These are phyloP conservation scores for Stemphylium vesicarium DNA, from an alignment of 2,329 filamentous ascomycete species.

Conservation along the genomic window DNA sequence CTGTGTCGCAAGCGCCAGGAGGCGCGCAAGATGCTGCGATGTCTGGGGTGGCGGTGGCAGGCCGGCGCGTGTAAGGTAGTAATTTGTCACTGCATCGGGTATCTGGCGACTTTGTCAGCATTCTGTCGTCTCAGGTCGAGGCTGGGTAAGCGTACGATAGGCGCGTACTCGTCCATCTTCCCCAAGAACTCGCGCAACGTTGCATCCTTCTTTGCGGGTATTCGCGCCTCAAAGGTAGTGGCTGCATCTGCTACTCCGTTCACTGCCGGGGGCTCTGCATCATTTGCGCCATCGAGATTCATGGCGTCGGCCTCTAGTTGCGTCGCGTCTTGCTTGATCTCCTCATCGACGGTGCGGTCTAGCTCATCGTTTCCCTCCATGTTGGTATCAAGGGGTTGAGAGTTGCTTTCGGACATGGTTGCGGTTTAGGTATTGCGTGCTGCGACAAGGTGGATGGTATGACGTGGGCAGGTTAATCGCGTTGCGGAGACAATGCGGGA, in stretches of 20 bases:
- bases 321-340: conserved; percentile 47
- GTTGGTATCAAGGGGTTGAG: conserved; percentile 36
- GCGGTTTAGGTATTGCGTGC: conserved; percentile 9
- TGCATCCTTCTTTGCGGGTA: conserved; percentile 86
- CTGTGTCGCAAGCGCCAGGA: conserved; percentile 95
- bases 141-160: conserved; percentile 71
- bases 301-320: conserved; percentile 45
- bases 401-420: conserved; percentile 43
- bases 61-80: conserved; percentile 95
- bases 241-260: conserved; percentile 53
- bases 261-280: conserved; percentile 37
- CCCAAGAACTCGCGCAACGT: conserved; percentile 89
- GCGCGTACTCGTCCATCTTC: conserved; percentile 98
- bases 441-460: conserved; percentile 9
- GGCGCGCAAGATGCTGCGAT: conserved; percentile 85
- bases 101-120: conserved; percentile 65
- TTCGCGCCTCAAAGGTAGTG: conserved; percentile 63
- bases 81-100: conserved; percentile 94
- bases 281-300: conserved; percentile 52
- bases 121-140: background rate
- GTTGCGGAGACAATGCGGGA: conserved; percentile 25
- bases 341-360: conserved; percentile 51
- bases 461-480: conserved; percentile 12
- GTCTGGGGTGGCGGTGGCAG: conserved; percentile 92
- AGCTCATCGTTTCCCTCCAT: conserved; percentile 47